Evolutionary conservation across 768 basidiomycete genomes (phyloP), one percentile per base, ranked within the genome.

Genomic region (Pleurotus tuber-regium): DNA sequence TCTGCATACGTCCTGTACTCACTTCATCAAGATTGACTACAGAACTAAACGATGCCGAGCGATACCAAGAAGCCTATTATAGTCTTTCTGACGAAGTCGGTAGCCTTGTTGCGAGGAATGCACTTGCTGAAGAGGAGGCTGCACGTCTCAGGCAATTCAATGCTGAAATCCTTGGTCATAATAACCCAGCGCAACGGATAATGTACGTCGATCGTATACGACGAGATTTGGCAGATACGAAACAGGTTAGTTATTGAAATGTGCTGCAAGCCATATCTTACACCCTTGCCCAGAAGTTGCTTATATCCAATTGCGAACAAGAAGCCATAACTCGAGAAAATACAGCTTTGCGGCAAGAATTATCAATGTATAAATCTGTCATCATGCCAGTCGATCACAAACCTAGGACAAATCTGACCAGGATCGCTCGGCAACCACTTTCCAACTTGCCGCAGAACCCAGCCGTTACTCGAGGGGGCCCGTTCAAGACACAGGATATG

Each of bases 201-300:
- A 74, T 84, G 64, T 95, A 96, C 58, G 83, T 97, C 12, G 94
- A 95, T 53, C 77, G 84, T 49, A 82, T 97, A 47, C 77, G 93
- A 29, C 72, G 78, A 51, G 92, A 96, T 63, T 70, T 95, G 43
- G 82, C 89, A 2, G 84, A 91, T 50, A 75, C 80, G 4, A 92
- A 92, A 66, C 87, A 90, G 67, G 92, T 90, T 54, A 53, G 85
- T 69, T 23, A 19, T 21, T 33, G n/a, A 28, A 16, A n/a, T 52
- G 35, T 4, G 0, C 30, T 18, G n/a, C 42, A 42, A 5, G 42
- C 10, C 23, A 52, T 23, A 25, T 8, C 46, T 33, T 38, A 19
- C 30, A 36, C 24, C 21, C 35, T 28, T 50, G 26, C 48, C 33
- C 59, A 85, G 83, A 75, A 75, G 72, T 67, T 84, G 25, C 70